Evolutionary conservation across 2,329 filamentous ascomycete species (phyloP), one percentile per base, ranked within the genome.

Genomic region (Beauveria rudraprayagi): DNA sequence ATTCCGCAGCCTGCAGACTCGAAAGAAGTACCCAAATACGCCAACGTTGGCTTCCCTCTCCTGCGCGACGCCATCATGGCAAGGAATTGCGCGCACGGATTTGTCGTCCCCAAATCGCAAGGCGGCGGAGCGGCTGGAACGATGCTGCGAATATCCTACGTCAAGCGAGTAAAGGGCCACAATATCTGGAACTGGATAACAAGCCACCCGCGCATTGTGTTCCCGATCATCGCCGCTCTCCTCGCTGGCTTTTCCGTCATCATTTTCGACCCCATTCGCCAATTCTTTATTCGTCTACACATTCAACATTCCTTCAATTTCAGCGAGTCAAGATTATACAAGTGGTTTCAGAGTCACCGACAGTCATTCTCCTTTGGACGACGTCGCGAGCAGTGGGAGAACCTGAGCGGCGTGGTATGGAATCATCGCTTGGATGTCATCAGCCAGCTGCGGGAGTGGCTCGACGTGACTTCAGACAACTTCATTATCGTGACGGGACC

Each of bases 401-500:
- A 88, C 16, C 81, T 96, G 66, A 83, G 86, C 56, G 89, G 90
- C 1, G 50, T 34, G 17, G 86, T 97, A 10, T 96, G 92, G 89
- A 90, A 91, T 64, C 92, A 95, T 69, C 86, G 92, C 22, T 90
- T 89, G 66, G 85, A 85, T 48, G 83, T 92, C 56, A 94, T 97
- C 63, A 84, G 91, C 24, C 86, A 92, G 69, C 83, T 99, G 14
- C 86, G 88, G 66, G 87, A 85, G 16, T 96, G 92, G 91, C 77
- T 97, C 8, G 86, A 91, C 69, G 93, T 97, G 67, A 92, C 89
- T 5, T 85, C 88, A 0, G 91, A 94, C 63, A 97, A 92, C 0
- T 97, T 97, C 71, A 92, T 96, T 65, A 90, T 97, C 9, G 85
- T 99, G 0, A 92, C 96, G 70, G 94, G 94, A 0, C 92, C 94